Evolutionary conservation across 2,329 filamentous ascomycete genomes (phyloP).

Genomic region (Colletotrichum liaoningense): DNA sequence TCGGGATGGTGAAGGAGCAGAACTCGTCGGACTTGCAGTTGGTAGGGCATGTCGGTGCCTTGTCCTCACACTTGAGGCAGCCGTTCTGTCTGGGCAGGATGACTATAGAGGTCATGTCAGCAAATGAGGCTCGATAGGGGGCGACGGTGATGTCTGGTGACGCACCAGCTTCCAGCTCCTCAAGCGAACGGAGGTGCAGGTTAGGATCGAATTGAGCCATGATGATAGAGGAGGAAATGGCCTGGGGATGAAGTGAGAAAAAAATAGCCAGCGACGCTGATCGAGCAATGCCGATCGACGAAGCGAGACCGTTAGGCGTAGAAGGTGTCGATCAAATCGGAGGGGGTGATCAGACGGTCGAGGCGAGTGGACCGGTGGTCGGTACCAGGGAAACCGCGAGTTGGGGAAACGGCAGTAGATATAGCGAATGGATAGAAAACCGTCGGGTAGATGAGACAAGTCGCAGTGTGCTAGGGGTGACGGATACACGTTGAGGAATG

Average conservation of each 20-base stretch:
- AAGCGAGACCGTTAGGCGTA: constrained; percentile 20
- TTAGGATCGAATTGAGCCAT: constrained; percentile 36
- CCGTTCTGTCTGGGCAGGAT: constrained; percentile 53
- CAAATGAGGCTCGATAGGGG: neutral
- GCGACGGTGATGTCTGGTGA: neutral
- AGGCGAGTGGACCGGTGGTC: constrained; percentile 11
- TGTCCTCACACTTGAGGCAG: constrained; percentile 60
- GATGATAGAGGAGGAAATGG: neutral
- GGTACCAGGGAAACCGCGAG: neutral
- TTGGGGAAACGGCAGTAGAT: constrained; percentile 12
- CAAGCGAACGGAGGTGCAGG: constrained; percentile 35
- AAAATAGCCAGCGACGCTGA: constrained; percentile 22
- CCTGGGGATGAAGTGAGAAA: neutral
- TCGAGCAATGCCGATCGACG: constrained; percentile 24
- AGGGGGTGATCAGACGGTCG: constrained; percentile 14
- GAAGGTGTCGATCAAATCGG: constrained; percentile 25
- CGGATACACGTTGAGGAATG: constrained; percentile 22
- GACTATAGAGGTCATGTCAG: constrained; percentile 20
- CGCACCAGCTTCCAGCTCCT: constrained; percentile 35
- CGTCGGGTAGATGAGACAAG: constrained; percentile 7
- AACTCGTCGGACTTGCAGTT: constrained; percentile 52
- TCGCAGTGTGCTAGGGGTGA: constrained; percentile 1
- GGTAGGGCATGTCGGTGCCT: constrained; percentile 55
- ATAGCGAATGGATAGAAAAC: constrained; percentile 12
- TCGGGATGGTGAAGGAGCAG: constrained; percentile 59